Evolutionary conservation across 2,329 filamentous ascomycete genomes (phyloP), one percentile per base, ranked within the genome.

Genomic region (Helicocarpus griseus): DNA sequence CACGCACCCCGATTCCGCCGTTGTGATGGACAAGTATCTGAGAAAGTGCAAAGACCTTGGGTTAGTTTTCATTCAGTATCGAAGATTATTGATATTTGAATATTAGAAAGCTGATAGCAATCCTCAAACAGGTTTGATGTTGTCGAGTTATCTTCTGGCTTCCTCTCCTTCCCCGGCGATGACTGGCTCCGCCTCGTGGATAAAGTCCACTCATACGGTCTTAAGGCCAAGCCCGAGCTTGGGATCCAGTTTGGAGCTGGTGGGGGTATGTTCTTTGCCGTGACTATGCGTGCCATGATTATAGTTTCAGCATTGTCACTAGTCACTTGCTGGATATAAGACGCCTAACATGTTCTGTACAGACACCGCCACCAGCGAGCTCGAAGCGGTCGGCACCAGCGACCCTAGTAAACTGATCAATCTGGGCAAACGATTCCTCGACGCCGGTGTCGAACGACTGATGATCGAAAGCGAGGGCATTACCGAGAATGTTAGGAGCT

Each of bases 381-480:
- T 80, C 4, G 70, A 75, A 61, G 65, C 67, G 4, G 66, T 76
- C 17, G 76, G 74, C 2, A 75, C 75, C 9, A 73, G 70, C 4
- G 75, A 77, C 54, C 73, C 75, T 0, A 65, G 65, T 13, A 76
- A 75, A 54, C 60, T 79, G 28, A 67, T 78, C 19, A 71, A 74
- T 50, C 60, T 78, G 55, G 76, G 73, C 9, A 72, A 66, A 53
- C 65, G 67, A 39, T 80, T 80, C 55, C 67, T 79, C 14, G 67
- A 74, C 17, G 72, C 68, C 0, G 77, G 77, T 0, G 76, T 80
- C 2, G 76, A 79, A 60, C 65, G 76, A 7, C 67, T 80, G 57
- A 80, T 80, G 77, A 77, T 79, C 50, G 76, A 81, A 59, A 78
- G 75, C n/a, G 77, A 80, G 62, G 77, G 77, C 0, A 80, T 80